Conservation (phyloP, 169 alveolate genomes). For the Plasmodium reichenowi region DNA sequence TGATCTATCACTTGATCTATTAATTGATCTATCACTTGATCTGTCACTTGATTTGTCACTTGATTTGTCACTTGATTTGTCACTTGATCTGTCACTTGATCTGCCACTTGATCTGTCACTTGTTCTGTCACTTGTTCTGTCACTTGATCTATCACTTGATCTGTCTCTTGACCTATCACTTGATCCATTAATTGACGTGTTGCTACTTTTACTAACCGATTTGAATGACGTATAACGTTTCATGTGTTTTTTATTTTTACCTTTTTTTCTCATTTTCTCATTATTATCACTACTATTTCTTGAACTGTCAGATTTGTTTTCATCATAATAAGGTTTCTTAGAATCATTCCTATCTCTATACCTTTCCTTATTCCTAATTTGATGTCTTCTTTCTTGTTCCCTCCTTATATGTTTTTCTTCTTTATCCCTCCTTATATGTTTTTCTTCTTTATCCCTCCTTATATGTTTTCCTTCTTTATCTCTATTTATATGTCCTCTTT, state of each 20-base stretch:
- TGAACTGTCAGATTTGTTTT: slow-evolving; percentile 7
- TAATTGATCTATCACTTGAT: too few relatives aligned
- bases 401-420: not conserved
- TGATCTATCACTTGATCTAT: too few relatives aligned
- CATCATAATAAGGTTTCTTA: slow-evolving; percentile 8
- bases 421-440: not conserved
- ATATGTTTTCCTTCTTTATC: not conserved
- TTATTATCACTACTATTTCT: slow-evolving; percentile 7
- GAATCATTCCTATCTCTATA: not conserved
- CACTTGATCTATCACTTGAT: too few relatives aligned
- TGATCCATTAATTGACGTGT: not conserved
- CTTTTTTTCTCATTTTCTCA: not conserved
- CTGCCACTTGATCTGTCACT: too few relatives aligned
- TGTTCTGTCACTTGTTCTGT: too few relatives aligned
- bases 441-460: not conserved
- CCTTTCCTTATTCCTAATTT: not conserved
- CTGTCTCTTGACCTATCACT: too few relatives aligned
- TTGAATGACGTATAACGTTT: slow-evolving; percentile 3
- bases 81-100: too few relatives aligned
- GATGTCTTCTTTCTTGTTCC: not conserved
- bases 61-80: too few relatives aligned
- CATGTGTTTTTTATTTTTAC: not conserved
- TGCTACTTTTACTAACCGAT: slow-evolving; percentile 21
- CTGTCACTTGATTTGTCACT: too few relatives aligned
- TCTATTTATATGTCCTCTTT: not conserved